Evolutionary conservation across 805 yeast genomes (phyloP).

Genomic region (Komagataella ulmi): DNA sequence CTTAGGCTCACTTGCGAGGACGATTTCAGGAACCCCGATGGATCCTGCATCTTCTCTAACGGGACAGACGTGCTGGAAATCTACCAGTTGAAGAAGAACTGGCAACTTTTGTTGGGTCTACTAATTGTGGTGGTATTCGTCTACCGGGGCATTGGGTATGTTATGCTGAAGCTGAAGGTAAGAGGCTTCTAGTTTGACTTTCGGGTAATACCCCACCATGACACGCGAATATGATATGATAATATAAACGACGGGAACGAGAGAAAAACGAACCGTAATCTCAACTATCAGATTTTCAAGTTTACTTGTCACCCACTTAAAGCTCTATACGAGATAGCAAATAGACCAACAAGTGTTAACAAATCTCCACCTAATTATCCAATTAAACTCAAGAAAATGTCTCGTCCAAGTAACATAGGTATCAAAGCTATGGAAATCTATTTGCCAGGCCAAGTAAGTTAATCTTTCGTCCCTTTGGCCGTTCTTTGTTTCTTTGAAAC

Average conservation of each 20-base stretch:
- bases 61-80: slow-evolving; percentile 45
- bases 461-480: not conserved
- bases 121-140: slow-evolving; percentile 23
- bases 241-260: not conserved
- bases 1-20: slow-evolving; percentile 36
- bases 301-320: not conserved
- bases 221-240: not conserved
- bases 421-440: slow-evolving; percentile 93
- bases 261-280: not conserved
- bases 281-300: not conserved
- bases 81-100: slow-evolving; percentile 28
- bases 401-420: slow-evolving; percentile 76
- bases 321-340: not conserved
- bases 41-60: slow-evolving; percentile 31
- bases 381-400: slow-evolving; percentile 8
- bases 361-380: not conserved
- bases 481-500: not conserved
- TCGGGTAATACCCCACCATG: not conserved
- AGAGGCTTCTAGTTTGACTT: not conserved
- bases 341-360: not conserved
- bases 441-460: slow-evolving; percentile 59
- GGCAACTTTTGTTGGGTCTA: slow-evolving; percentile 23
- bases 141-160: slow-evolving; percentile 27
- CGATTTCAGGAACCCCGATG: slow-evolving; percentile 13
- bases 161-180: slow-evolving; percentile 9